Base-by-base conservation (phyloP, 225 moss, liverwort and hornwort genomes). In the Takakia lepidozioides region DNA sequence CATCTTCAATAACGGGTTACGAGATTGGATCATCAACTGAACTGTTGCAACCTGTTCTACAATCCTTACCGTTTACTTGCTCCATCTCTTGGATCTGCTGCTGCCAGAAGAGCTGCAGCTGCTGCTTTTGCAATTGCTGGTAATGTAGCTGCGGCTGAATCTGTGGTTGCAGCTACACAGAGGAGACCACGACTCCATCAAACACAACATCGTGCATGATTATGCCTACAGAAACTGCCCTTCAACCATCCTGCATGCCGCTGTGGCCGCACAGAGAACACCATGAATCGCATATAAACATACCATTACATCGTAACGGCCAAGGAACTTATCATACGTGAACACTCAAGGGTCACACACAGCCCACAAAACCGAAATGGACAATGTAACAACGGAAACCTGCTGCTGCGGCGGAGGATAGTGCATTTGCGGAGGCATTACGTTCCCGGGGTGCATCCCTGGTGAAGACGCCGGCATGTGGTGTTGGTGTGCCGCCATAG, bases 81-180 rank as follows among this genome's bases (percentile, higher is more conserved):
- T 93, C 92, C 82, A 93, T 85, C 61, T 93, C 92, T 60, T 83
- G 83, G 25, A 83, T 78, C 62, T 93, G 88, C 45, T 78, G 77
- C 58, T 78, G 85, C 92, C 92, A 93, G 46, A 93, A 93, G 43
- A 75, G 62, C 59, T 82, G 80, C 37, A 92, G 76, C 70, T 92
- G 72, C 60, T 77, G 71, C 36, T 72, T 70, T 22, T 76, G 76
- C 17, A 66, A 41, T 46, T 76, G 92, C 64, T 87, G 87, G 42
- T 81, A 74, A 68, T 86, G 83, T 49, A 78, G 25, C 38, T 74
- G 76, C 53, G 90, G 69, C 57, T 80, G 84, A 75, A 72, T 64
- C 70, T 81, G 73, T 23, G 63, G 43, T 61, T 65, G 69, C 43
- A 66, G 58, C 81, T 75, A 57, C 57, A 49, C 53, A 58, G 43